These are phyloP conservation scores for Dactylellina haptotyla DNA, from an alignment of 2,329 filamentous ascomycete species.

Conservation along the genomic window DNA sequence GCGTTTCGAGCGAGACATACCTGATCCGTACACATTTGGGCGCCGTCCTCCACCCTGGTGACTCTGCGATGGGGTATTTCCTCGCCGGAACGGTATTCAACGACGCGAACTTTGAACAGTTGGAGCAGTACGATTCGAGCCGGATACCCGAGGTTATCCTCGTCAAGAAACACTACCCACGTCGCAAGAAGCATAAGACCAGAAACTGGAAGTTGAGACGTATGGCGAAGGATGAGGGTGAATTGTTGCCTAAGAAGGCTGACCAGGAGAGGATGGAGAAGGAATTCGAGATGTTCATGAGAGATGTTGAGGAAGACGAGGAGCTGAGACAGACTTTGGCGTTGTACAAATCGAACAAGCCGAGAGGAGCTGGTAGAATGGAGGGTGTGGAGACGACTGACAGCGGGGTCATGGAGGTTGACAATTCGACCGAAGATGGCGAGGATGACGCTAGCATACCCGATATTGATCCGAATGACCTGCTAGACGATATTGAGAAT, in stretches of 20 bases:
- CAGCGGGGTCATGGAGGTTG: slow-evolving; percentile 66
- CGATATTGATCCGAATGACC: slow-evolving; percentile 74
- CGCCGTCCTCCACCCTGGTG: slow-evolving; percentile 82
- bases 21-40: slow-evolving; percentile 92
- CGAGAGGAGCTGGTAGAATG: slow-evolving; percentile 62
- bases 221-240: slow-evolving; percentile 88
- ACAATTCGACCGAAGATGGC: slow-evolving; percentile 68
- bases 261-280: slow-evolving; percentile 88
- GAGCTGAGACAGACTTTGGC: slow-evolving; percentile 86
- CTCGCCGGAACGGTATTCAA: slow-evolving; percentile 92
- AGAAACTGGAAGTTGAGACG: slow-evolving; percentile 95
- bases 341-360: slow-evolving; percentile 77
- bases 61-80: slow-evolving; percentile 95
- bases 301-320: slow-evolving; percentile 93
- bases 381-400: slow-evolving; percentile 63
- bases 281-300: slow-evolving; percentile 97
- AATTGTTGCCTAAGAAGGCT: slow-evolving; percentile 83
- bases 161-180: slow-evolving; percentile 95
- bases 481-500: slow-evolving; percentile 56
- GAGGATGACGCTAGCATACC: slow-evolving; percentile 72
- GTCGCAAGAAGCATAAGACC: slow-evolving; percentile 81
- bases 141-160: slow-evolving; percentile 88
- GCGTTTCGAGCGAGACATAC: slow-evolving; percentile 85
- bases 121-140: slow-evolving; percentile 76
- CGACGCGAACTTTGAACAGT: slow-evolving; percentile 81